Base-by-base conservation (phyloP, 805 yeast species). In the Komagataella phaffii region DNA sequence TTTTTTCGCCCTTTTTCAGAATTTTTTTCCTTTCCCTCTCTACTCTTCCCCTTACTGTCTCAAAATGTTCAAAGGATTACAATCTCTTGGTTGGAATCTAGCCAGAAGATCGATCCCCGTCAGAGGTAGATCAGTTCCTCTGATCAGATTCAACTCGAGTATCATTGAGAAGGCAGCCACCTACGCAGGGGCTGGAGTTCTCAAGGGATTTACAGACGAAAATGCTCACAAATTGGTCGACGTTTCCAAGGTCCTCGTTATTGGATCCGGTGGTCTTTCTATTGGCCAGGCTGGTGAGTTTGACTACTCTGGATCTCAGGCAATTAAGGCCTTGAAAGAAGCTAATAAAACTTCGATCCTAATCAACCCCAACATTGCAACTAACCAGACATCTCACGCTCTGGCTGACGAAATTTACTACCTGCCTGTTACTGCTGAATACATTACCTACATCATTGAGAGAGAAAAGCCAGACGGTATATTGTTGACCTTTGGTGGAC, bases 271-370 rank as follows among this genome's bases (percentile, higher is more conserved):
- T 63, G 99, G 98, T 51, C 75, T 91, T 52, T 86, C 96, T 51
- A 91, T 91, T 66, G 98, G 98, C 54, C 98, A 91, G 71, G 98
- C 98, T 50, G 98, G 98, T 62, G 98, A 91, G 71, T 91, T 91
- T 62, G 98, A 91, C 70, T 91, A 91, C 68, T 85, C 95, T 52
- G 96, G 98, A 53, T 90, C 97, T 21, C 98, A 90, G 72, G 98
- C 98, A 50, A 91, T 90, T 68, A 90, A 90, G 69, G 98, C 98
- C 10, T 73, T 90, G 63, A 86, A 79, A 64, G 98, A 90, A 71
- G 95, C 95, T 52, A 77, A 86, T 68, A 90, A 88, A 66, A 67
- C 79, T 62, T 81, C 96, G 6, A 85, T 90, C 57, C 76, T 90
- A 64, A 88, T 90, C 65, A 90, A 90, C 68, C 98, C 98, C 55